phyloP scores from a whole-genome alignment of 257 asterid genomes.

The Haberlea rhodopensis region DNA sequence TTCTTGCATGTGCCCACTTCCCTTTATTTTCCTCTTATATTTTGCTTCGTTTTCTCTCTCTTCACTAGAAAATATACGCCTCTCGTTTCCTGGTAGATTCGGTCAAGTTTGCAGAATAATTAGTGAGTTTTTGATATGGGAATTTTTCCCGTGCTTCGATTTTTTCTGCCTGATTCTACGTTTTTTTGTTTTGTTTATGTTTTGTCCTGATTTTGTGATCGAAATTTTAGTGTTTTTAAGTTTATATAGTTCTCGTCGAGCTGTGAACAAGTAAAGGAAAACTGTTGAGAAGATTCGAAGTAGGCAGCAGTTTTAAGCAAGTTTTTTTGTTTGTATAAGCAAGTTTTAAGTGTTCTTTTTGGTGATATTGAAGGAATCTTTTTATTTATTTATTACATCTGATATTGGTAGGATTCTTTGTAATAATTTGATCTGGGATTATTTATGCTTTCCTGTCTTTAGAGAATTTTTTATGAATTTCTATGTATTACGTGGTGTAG shows the following conservation, averaged over 20 bases:
- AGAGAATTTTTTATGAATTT: neutral
- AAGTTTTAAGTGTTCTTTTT: neutral
- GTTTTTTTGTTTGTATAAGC: no score
- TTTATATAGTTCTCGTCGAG: neutral
- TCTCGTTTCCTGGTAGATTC: conserved; percentile 33
- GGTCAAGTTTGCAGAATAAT: neutral
- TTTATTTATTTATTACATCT: no score
- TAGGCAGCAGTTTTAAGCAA: conserved; percentile 24
- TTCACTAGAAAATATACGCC: neutral
- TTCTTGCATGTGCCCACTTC: conserved; percentile 25
- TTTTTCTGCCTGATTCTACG: neutral
- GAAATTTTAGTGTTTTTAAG: neutral
- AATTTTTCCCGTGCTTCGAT: neutral
- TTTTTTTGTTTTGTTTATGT: conserved; percentile 10
- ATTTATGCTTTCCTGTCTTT: neutral
- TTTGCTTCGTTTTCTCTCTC: conserved; percentile 5
- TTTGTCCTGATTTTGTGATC: neutral
- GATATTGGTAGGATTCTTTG: neutral
- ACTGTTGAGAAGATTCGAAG: conserved; percentile 26
- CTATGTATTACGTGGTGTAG: neutral
- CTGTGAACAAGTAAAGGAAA: neutral
- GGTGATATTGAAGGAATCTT: conserved; percentile 3
- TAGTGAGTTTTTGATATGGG: conserved; percentile 29
- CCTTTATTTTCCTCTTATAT: neutral
- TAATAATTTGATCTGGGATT: conserved; percentile 15